Evolutionary conservation across 106 monocot genomes (phyloP), one percentile per base, ranked within the genome.

Genomic region (Cymbidium sinense): DNA sequence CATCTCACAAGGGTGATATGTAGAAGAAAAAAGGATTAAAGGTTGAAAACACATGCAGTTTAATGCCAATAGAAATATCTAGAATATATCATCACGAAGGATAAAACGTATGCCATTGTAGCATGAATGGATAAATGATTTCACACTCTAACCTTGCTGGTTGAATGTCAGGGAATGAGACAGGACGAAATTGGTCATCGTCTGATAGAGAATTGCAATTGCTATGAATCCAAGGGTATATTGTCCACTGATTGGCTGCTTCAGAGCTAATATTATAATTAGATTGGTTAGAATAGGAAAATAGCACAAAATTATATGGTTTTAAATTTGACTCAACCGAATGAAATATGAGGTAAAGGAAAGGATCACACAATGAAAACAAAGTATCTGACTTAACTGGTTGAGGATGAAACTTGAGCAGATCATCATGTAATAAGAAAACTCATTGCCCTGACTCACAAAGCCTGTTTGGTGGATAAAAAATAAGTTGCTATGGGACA

Each of bases 381-480:
- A 67, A 27, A 28, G 31, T 0, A 78, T 37, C 18, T 36, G 58
- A 73, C 96, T 83, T 98, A 58, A 98, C 96, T 92, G 85, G 81
- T 98, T 98, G 35, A 98, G 89, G 70, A 98, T 98, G 80, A 98
- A 98, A 77, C 90, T 98, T 25, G 94, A 94, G 84, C 96, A 98
- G 65, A 98, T 98, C 94, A 98, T 94, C 94, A 94, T 98, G 75
- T 98, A 98, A 86, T 98, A 98, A 28, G 96, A 98, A 79, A 98
- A 98, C 69, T 98, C 96, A 86, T 98, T 98, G 76, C 96, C 96
- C 67, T 98, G 90, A 81, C 88, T 81, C 41, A 81, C 76, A 88
- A 98, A 98, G 79, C 96, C 96, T 98, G 77, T 58, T 52, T 29
- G 69, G 8, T 28, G 7, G 27, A 78, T 13, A 64, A 27, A 65